These are phyloP conservation scores for Penicillium coprophilum DNA, from an alignment of 495 filamentous ascomycete genomes.

Conservation along the genomic window DNA sequence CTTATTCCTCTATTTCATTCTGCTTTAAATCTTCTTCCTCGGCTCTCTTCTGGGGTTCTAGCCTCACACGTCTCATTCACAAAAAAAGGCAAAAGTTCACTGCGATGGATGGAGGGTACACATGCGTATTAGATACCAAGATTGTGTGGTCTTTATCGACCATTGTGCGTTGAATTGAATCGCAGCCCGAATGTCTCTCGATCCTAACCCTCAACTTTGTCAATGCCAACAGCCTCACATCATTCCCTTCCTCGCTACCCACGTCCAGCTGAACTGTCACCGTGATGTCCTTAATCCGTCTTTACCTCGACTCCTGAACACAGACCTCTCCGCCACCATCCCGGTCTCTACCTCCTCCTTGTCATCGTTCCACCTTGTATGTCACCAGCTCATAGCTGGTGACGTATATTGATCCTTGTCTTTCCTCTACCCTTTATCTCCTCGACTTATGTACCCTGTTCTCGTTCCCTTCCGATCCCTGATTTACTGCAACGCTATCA, in stretches of 20 bases:
- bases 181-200: slow-evolving; percentile 13
- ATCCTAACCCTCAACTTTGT: slow-evolving; percentile 7
- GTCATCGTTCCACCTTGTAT: slow-evolving; percentile 8
- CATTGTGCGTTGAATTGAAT: slow-evolving; percentile 26
- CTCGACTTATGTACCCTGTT: slow-evolving; percentile 5
- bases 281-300: slow-evolving; percentile 6
- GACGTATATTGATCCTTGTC: slow-evolving; percentile 14
- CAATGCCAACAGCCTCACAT: slow-evolving; percentile 10
- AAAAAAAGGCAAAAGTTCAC: slow-evolving; percentile 31
- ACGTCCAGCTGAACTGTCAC: slow-evolving; percentile 12
- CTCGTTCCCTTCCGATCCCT: slow-evolving; percentile 1
- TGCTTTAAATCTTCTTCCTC: slow-evolving; percentile 43
- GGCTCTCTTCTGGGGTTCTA: slow-evolving; percentile 44
- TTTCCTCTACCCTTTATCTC: slow-evolving; percentile 20
- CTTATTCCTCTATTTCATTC: slow-evolving; percentile 39
- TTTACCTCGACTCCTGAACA: slow-evolving; percentile 12
- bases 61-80: slow-evolving; percentile 50
- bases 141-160: slow-evolving; percentile 20
- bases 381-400: background rate
- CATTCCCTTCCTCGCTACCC: slow-evolving; percentile 16
- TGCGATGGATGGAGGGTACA: slow-evolving; percentile 26
- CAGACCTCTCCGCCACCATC: background rate
- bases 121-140: slow-evolving; percentile 34
- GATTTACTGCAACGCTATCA: slow-evolving; percentile 3
- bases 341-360: slow-evolving; percentile 6